Percentiles rank a stretch among this genome's conserved stretches.
These are phyloP conservation scores for Botryotinia convoluta DNA, from an alignment of 2,329 filamentous ascomycete species.

Conservation along the genomic window DNA sequence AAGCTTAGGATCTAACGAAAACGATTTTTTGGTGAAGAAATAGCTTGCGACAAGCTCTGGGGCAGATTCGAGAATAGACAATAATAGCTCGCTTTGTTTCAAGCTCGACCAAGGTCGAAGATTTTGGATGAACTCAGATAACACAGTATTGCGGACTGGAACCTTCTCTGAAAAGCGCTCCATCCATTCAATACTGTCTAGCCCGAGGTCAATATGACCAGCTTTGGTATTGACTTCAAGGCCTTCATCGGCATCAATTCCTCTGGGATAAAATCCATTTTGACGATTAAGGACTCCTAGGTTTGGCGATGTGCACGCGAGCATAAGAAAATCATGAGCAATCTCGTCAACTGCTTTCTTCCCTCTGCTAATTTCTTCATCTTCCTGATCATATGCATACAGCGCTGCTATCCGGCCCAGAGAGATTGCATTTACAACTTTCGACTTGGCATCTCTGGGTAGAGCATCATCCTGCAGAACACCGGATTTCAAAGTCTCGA, in stretches of 20 bases:
- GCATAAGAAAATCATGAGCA: conserved; percentile 72
- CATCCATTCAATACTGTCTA: conserved; percentile 69
- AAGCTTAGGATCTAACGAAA: conserved; percentile 86
- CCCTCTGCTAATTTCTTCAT: conserved; percentile 46
- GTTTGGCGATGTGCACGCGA: conserved; percentile 69
- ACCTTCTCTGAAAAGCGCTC: conserved; percentile 64
- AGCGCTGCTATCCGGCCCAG: conserved; percentile 70
- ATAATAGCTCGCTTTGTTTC: conserved; percentile 76
- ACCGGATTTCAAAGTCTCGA: conserved; percentile 66
- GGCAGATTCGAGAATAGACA: conserved; percentile 74
- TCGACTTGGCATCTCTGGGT: conserved; percentile 69
- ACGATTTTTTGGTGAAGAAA: conserved; percentile 74
- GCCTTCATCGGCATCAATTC: conserved; percentile 57
- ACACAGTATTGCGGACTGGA: conserved; percentile 73
- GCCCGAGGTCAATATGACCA: conserved; percentile 56
- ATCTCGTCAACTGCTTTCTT: conserved; percentile 60
- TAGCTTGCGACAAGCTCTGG: conserved; percentile 89
- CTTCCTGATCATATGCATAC: conserved; percentile 57
- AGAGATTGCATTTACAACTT: conserved; percentile 71
- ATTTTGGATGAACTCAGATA: conserved; percentile 75
- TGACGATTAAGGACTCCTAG: conserved; percentile 75
- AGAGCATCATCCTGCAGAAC: conserved; percentile 75
- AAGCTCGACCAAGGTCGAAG: conserved; percentile 80
- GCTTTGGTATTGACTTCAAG: conserved; percentile 46
- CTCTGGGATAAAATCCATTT: conserved; percentile 80